Conservation (phyloP, 2,329 filamentous ascomycete species). For the Colletotrichum sp. region DNA sequence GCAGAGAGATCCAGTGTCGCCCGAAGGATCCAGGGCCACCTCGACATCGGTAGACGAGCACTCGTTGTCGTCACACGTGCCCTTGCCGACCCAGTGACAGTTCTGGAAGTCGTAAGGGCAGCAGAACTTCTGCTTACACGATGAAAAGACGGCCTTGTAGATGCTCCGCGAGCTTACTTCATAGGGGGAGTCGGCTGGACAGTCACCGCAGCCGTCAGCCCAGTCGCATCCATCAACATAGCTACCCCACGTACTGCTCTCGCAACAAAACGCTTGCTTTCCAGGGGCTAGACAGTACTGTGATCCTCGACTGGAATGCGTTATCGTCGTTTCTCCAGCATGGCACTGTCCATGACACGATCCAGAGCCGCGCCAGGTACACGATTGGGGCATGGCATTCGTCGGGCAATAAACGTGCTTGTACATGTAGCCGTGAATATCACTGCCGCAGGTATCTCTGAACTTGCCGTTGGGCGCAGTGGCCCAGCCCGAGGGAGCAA, state of each 20-base stretch:
- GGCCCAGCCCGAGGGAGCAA: neutral
- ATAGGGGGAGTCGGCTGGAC: neutral
- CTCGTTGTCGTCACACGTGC: conserved; percentile 36
- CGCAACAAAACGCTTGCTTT: neutral
- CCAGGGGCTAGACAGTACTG: neutral
- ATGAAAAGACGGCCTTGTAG: neutral
- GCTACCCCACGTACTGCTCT: neutral
- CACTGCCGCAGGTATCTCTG: neutral
- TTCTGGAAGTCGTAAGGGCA: conserved; percentile 21
- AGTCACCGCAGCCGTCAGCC: neutral
- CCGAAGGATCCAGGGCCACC: conserved; percentile 29
- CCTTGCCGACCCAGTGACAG: conserved; percentile 37
- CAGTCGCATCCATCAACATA: neutral
- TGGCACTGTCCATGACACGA: conserved; percentile 22
- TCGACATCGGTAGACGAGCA: conserved; percentile 29
- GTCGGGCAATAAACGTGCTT: conserved; percentile 18
- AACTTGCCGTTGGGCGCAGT: neutral
- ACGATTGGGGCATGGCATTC: neutral
- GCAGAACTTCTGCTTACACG: neutral
- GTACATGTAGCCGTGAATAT: neutral
- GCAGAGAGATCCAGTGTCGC: neutral
- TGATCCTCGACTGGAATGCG: too few relatives aligned
- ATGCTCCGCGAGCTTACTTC: neutral
- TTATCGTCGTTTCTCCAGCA: neutral
- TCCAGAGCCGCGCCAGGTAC: conserved; percentile 16